Evolutionary conservation across 441 rosid species (phyloP), one percentile per base, ranked within the genome.

Genomic region (Erodium texanum): DNA sequence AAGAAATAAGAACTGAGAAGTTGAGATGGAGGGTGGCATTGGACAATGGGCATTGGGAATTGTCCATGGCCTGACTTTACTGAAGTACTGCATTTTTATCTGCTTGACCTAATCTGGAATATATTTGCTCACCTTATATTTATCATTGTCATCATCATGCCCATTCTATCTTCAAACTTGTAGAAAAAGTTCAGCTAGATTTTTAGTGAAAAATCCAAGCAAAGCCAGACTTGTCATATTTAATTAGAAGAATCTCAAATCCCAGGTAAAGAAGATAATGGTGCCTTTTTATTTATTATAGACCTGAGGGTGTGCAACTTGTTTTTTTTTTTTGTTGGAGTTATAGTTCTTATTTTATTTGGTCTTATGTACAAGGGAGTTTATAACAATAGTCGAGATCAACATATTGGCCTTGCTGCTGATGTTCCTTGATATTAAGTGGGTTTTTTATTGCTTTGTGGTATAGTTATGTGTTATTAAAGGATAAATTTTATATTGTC

Each of bases 11-110:
- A 38, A 38, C 45, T 38, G 43, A 7, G 43, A 8, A 36, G 10
- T 36, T 36, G 45, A 38, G 45, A 38, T 38, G 45, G 45, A 38
- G 45, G 45, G 45, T 38, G 8, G 45, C 45, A 38, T 38, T 38
- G 45, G 45, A 38, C 45, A 38, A 38, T 72, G 64, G 41, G 24
- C 76, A 76, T 84, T 48, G 77, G 77, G 70, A 82, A 74, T 74
- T 68, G 82, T 64, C 68, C 66, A 68, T 45, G 50, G 71, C 69
- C 71, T 69, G 67, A 75, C 71, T 70, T 7, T 41, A 27, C 73
- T 59, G 62, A 75, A 71, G 72, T 63, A 66, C 62, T 62, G 22
- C 19, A 58, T 65, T 67, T 14, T 48, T 48, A 29, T n/a, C 14
- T 29, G 34, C 34, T 7, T 29, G 34, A 29, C 34, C 34, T 29